These are phyloP conservation scores for Euphrasia confusa DNA, from an alignment of 257 asterid genomes.

Conservation along the genomic window DNA sequence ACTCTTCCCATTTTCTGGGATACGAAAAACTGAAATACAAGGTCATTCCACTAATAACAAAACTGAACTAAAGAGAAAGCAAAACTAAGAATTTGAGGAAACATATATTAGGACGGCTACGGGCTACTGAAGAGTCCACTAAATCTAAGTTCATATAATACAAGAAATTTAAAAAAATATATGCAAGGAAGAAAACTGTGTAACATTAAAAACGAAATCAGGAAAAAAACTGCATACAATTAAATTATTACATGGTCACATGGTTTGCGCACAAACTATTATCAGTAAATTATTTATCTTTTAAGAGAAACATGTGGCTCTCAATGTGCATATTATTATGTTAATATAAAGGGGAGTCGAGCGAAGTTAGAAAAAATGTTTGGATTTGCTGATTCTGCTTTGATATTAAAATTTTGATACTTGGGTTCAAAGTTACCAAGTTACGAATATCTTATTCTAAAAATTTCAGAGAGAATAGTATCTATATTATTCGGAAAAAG, in stretches of 20 bases:
- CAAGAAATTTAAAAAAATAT: not conserved
- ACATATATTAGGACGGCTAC: not conserved
- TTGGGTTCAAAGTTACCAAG: not conserved
- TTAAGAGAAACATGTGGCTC: not conserved
- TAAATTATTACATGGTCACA: not conserved
- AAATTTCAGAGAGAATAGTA: not conserved
- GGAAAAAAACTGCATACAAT: not conserved
- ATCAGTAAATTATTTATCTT: not conserved
- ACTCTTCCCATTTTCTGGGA: not conserved
- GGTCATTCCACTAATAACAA: not conserved
- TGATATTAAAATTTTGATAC: not conserved
- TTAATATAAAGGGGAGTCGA: not conserved
- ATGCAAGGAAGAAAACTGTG: not conserved
- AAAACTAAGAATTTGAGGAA: not conserved
- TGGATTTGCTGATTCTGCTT: not conserved
- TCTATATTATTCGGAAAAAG: not conserved
- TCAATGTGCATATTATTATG: not conserved
- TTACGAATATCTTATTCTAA: not conserved
- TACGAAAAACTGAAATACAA: not conserved
- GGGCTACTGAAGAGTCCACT: not conserved
- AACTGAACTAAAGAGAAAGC: not conserved
- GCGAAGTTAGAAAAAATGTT: not conserved
- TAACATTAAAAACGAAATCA: not conserved
- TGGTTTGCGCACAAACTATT: not conserved
- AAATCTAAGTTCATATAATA: not conserved